Base-by-base conservation (phyloP, 139 green algal genomes). In the Tetradesmus obliquus region DNA sequence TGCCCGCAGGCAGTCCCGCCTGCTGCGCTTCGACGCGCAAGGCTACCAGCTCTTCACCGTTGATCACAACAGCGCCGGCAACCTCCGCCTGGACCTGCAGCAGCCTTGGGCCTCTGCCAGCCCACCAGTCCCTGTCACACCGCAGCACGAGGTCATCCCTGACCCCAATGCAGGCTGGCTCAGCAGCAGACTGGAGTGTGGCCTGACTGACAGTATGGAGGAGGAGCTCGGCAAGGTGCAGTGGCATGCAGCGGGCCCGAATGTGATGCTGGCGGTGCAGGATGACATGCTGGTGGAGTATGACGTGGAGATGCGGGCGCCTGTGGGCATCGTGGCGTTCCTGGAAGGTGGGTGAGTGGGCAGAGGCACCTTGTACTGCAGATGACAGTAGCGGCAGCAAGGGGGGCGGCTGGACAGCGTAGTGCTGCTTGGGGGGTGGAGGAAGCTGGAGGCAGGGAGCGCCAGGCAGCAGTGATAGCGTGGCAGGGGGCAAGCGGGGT, bases 41-140 rank as follows among this genome's bases (percentile, higher is more conserved):
- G 95, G 96, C 24, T 98, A 95, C 91, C 32, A 96, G 90, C 72
- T 98, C 53, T 95, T 93, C 69, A 98, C 96, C 0, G 76, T 98
- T 17, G 96, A 98, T 90, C 97, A 98, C 88, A 96, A 86, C 88
- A 15, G 45, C 94, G 93, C 4, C 24, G 66, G 53, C 87, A 54
- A 19, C 22, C 55, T 95, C 24, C 91, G 96, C 3, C 91, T 97
- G 45, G 97, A 98, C 89, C 72, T 98, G 84, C 45, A 84, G 82
- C 79, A 89, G 17, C 4, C 20, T 15, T 88, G 82, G 84, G n/a
- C 19, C 9, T 15, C n/a, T 10, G 20, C 19, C 3, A n/a, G 45
- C 0, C 5, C 90, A 5, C 96, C 96, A 1, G 79, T 82, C 10
- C 91, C 94, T 1, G 53, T 97, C 3, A 90, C 92, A 1, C 94